Evolutionary conservation across 2,329 filamentous ascomycete species (phyloP), one percentile per base, ranked within the genome.

Genomic region (Aspergillaceae sp.): DNA sequence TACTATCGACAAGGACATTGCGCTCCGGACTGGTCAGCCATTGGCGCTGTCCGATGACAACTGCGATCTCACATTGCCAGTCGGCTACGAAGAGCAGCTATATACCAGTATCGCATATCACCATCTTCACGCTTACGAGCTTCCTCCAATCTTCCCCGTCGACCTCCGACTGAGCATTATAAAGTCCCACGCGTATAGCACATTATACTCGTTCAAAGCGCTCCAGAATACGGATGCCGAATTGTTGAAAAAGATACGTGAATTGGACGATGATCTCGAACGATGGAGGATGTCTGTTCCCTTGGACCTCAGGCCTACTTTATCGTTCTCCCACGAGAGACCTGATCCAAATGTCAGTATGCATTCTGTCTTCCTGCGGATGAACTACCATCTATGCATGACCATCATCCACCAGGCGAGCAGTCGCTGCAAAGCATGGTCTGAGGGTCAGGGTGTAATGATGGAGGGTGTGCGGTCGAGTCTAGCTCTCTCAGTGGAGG

Each of bases 371-470:
- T 65, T 74, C 40, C 54, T 78, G 2, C 70, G 75, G 10, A 58
- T 80, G 4, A 75, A 79, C 42, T 81, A 81, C 43, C 73, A 79
- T 48, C 68, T 78, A 45, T 68, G 78, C 37, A 67, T 79, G 58
- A 72, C 72, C 1, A 71, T 72, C 5, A 79, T 81, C 11, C 78
- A 81, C 50, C 66, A 73, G 3, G 75, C 77, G 0, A 79, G 74
- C 30, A 72, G 74, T 3, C 63, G 77, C 2, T 79, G 76, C 47
- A 66, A 69, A 29, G 63, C 69, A 5, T 72, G 71, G 64, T 52
- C 55, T 6, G 56, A 65, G 45, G 58, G 43, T 43, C 61, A 65
- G 44, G 58, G 43, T 43, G 57, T 57, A 45, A 50, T 70, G 37
- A 68, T 71, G 45, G 68, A 73, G 9, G 74, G 74, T 0, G 65